Evolutionary conservation across 768 basidiomycete genomes (phyloP), one percentile per base, ranked within the genome.

Genomic region (Pulveroboletus ravenelii): DNA sequence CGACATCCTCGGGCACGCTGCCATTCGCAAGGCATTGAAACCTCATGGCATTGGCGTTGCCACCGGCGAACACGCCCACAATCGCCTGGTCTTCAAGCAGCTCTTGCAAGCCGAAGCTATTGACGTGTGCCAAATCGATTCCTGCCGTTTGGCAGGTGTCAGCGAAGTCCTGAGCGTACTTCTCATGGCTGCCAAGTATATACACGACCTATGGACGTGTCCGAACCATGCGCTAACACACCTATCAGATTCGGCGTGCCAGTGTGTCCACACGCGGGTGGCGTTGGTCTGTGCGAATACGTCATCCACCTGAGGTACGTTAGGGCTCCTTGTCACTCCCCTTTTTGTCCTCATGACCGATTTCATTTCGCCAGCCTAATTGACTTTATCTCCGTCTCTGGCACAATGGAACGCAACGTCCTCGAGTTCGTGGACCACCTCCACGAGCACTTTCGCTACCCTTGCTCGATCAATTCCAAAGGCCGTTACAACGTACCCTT

Each of bases 71-170:
- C 94, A 98, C 61, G 93, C 91, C 5, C 94, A 97, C 67, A 97
- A 96, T 70, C 82, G 93, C 53, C 93, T 95, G 78, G 81, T 92
- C 25, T 98, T 98, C 80, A 98, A 98, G 72, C 94, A 98, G 66
- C 78, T 98, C 15, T 74, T 97, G 15, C 93, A 95, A 62, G 85
- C 87, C 1, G 83, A 91, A 27, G 93, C 94, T 5, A 92, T 98
- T 63, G 94, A 98, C 60, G 94, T 96, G 25, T 86, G 82, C 57
- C 94, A 97, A 65, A 93, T 97, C 61, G 94, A 97, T 70, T 89
- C 90, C 18, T 96, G 94, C 71, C 82, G 94, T 43, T 74, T 96
- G 18, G 93, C 89, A 5, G 94, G 94, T 44, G 92, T 97, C 29
- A 93, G 88, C 66, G 94, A 97, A 72, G 89, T 97, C n/a, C 72